Evolutionary conservation across 352 stramenopile species (phyloP).

Genomic region (Phytophthora fragariaefolia): DNA sequence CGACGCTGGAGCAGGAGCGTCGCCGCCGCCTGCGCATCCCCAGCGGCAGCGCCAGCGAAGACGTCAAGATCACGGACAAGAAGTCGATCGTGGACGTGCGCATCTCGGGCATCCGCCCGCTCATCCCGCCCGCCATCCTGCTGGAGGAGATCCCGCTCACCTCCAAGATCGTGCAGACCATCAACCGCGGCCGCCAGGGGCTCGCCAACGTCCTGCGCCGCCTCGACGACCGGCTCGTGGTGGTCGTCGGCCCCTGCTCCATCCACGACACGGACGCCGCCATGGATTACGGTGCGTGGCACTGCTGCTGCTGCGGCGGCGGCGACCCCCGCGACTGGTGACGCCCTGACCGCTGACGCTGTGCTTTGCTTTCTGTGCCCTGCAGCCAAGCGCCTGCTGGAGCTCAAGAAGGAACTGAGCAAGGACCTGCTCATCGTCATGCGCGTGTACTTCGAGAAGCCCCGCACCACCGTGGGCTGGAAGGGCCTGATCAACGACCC

Average conservation of each 20-base stretch:
- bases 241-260: conserved; percentile 89
- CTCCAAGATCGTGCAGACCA: conserved; percentile 81
- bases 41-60: conserved; percentile 69
- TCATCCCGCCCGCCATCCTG: conserved; percentile 87
- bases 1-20: conserved; percentile 25
- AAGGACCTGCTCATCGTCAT: conserved; percentile 91
- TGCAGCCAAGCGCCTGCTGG: conserved; percentile 67
- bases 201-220: conserved; percentile 79
- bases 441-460: conserved; percentile 93
- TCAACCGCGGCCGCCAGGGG: conserved; percentile 76
- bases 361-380: conserved; percentile 1
- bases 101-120: conserved; percentile 85
- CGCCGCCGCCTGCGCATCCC: conserved; percentile 65
- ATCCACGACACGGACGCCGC: conserved; percentile 90
- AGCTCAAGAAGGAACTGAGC: conserved; percentile 74
- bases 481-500: conserved; percentile 93
- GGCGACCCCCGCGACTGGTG: neutral
- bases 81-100: conserved; percentile 88
- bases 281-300: conserved; percentile 81
- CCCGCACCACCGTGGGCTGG: conserved; percentile 90
- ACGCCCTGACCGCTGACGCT: conserved; percentile 7
- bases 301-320: neutral
- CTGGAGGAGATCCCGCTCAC: conserved; percentile 86
- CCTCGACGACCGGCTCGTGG: conserved; percentile 85
- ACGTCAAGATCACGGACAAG: conserved; percentile 88